Base-by-base conservation (phyloP, 1,284 basidiomycete genomes). In the Termitomyces sp. region DNA sequence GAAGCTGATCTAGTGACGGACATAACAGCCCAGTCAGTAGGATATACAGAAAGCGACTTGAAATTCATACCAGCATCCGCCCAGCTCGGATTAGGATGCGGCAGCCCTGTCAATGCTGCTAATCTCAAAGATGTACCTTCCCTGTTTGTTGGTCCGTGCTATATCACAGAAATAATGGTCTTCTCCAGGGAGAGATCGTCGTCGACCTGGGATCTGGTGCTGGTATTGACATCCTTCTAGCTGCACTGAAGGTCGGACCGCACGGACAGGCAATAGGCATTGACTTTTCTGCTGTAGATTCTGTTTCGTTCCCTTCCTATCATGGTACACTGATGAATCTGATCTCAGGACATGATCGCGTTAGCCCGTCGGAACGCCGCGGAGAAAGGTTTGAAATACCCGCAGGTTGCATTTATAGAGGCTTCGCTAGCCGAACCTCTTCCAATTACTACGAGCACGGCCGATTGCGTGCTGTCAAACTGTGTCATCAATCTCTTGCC, bases 181-280 rank as follows among this genome's bases (percentile, higher is more conserved):
- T 24, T 3, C 5, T 56, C 40, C 34, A 82, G 76, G 81, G 81
- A 39, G 81, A 83, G 65, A 69, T 63, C 0, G 73, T 81, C 4
- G 64, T 84, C 3, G 78, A 83, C 63, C 70, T 83, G 12, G 82
- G 81, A 13, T 79, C 74, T 1, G 80, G 81, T 2, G 79, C 74
- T 2, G 81, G 81, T 0, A 70, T 79, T 24, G 79, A 83, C 59
- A 70, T 82, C 21, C 73, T 83, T 48, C 70, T 81, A 6, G 76
- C 80, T 0, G 79, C 78, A 3, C 57, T 64, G 0, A 75, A 75
- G 56, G 75, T 79, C 13, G 81, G 82, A 1, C 65, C 69, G 0
- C 68, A 56, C 0, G 82, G 82, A 9, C 72, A 74, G 58, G 80
- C 67, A 3, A 72, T 83, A 26, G 81, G 81, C 0, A 57, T 84